Base-by-base conservation (phyloP, 805 yeast genomes). In the Candida tibetensis region DNA sequence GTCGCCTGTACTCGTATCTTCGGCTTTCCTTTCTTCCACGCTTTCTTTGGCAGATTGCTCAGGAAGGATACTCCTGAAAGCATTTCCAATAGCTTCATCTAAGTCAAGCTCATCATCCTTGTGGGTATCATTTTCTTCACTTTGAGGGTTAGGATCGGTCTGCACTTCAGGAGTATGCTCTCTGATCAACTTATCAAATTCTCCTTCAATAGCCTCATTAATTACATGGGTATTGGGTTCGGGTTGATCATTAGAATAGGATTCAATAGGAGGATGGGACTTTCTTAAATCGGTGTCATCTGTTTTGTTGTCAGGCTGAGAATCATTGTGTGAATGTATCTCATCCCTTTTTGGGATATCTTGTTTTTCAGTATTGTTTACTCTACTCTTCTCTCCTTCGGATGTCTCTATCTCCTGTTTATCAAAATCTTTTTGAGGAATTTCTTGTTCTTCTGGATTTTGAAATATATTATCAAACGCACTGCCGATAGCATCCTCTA, bases 21-120 rank as follows among this genome's bases (percentile, higher is more conserved):
- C 33, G 9, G 6, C 18, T 14, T 30, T 18, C 3, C 16, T 19
- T 18, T 19, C 30, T 13, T 10, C 29, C 17, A 27, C 34, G 3
- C 34, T 33, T 8, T 26, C 28, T 15, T 6, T 12, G 7, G 14
- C 7, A 10, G 5, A 12, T 6, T 6, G 29, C 6, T 10, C 14
- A 12, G 44, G 42, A 8, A 41, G 15, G 6, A 39, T 35, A 14
- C 42, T 45, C 29, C 37, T 45, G 37, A 45, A 45, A 10, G 47
- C 49, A 34, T 45, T 36, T 3, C 47, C 50, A 6, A 48, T 48
- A 5, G 53, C 53, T 13, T 40, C 50, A 22, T 46, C 43, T 38
- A 51, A 25, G 32, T 44, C 50, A 10, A 40, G n/a, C 28, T 45
- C 46, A 4, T 40, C 44, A n/a, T 34, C 33, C 8, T 34, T 36